A percentile compares a stretch with the other conserved stretches of the same genome.
Conservation (phyloP, 768 basidiomycete species). For the Inosperma sp. region DNA sequence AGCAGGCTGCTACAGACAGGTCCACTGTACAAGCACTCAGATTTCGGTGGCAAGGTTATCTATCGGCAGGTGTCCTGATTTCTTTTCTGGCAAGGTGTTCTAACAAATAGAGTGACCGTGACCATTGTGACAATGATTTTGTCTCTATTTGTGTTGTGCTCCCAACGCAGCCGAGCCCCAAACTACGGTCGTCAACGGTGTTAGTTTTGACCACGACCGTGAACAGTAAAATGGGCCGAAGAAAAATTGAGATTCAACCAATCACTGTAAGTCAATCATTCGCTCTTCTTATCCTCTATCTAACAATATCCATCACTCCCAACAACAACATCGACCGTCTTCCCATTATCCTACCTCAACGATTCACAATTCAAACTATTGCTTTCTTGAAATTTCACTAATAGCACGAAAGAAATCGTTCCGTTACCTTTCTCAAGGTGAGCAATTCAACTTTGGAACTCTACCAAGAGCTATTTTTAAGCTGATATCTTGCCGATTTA, state of each 20-base stretch:
- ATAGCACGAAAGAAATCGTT: conserved; percentile 72
- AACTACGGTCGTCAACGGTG: too few relatives aligned
- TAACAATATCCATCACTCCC: conserved; percentile 7
- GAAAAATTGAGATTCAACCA: conserved; percentile 75
- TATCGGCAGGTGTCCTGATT: too few relatives aligned
- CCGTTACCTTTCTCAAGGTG: conserved; percentile 74
- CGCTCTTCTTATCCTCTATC: not conserved
- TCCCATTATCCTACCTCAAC: conserved; percentile 2
- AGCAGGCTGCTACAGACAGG: too few relatives aligned
- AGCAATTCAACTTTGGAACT: conserved; percentile 13
- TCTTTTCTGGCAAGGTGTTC: too few relatives aligned
- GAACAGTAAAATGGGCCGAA: conserved; percentile 60
- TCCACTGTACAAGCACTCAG: too few relatives aligned
- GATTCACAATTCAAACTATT: not conserved
- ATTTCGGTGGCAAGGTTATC: too few relatives aligned
- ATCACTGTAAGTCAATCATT: conserved; percentile 50
- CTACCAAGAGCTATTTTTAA: conserved; percentile 21
- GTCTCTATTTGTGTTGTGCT: too few relatives aligned
- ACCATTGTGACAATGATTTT: too few relatives aligned
- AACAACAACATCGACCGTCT: conserved; percentile 10
- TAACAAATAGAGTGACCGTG: too few relatives aligned
- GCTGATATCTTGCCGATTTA: conserved; percentile 21
- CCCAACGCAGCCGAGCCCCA: too few relatives aligned
- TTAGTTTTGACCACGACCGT: too few relatives aligned
- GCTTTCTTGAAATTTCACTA: conserved; percentile 10